These are phyloP conservation scores for Eruca vesicaria DNA, from an alignment of 441 rosid genomes.

Conservation along the genomic window DNA sequence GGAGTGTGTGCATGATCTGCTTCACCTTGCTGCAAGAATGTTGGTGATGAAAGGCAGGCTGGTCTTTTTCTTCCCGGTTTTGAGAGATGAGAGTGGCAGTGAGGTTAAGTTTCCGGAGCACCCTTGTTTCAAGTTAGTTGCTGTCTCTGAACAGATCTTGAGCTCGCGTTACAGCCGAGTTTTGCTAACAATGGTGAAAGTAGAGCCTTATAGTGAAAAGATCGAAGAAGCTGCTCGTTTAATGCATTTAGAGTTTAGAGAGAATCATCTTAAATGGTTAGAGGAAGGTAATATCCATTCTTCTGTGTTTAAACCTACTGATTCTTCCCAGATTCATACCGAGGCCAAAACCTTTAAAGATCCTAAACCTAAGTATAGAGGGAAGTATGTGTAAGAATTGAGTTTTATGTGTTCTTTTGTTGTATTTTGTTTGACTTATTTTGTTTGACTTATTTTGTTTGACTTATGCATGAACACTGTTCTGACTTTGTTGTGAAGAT, in stretches of 20 bases:
- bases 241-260: conserved; percentile 77
- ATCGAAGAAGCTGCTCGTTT: conserved; percentile 63
- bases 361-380: conserved; percentile 77
- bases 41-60: conserved; percentile 87
- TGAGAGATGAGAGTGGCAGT: conserved; percentile 57
- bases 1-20: conserved; percentile 92
- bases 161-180: conserved; percentile 86
- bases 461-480: background rate
- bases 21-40: conserved; percentile 86
- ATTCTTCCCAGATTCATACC: conserved; percentile 40
- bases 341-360: conserved; percentile 61
- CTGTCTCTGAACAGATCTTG: conserved; percentile 85
- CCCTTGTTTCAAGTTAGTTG: conserved; percentile 70
- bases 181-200: conserved; percentile 85
- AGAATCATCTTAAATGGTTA: conserved; percentile 88
- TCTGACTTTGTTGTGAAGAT: conserved; percentile 8
- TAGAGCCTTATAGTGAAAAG: conserved; percentile 54
- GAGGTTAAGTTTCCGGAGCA: conserved; percentile 69
- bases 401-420: conserved; percentile 8
- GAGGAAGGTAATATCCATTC: conserved; percentile 94
- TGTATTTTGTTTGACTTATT: conserved; percentile 9
- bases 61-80: conserved; percentile 80
- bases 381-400: conserved; percentile 74
- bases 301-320: conserved; percentile 65
- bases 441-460: conserved; percentile 12